A percentile compares a stretch with the other conserved stretches of the same genome.
These are phyloP conservation scores for Amborella trichopoda DNA, from an alignment of 164 flowering plant species.

Conservation along the genomic window DNA sequence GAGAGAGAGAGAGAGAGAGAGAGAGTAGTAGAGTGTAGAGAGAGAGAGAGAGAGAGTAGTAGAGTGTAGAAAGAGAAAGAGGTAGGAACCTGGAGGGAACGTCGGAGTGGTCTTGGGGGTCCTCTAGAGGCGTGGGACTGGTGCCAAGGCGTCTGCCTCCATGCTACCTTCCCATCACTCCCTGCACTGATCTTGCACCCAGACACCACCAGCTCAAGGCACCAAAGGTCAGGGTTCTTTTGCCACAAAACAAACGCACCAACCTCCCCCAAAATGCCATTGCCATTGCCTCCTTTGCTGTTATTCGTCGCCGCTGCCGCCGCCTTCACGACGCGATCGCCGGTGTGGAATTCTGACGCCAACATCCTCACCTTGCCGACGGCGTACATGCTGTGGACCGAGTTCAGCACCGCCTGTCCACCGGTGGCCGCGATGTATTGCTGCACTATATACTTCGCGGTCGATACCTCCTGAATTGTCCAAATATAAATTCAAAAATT, in stretches of 20 bases:
- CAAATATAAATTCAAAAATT: too few relatives aligned
- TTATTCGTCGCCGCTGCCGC: background rate
- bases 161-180: conserved; percentile 8
- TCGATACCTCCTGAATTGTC: conserved; percentile 7
- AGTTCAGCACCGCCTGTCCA: conserved; percentile 2
- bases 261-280: background rate
- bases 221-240: conserved; percentile 10
- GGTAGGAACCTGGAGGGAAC: conserved; percentile 9
- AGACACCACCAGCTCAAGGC: conserved; percentile 4
- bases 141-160: conserved; percentile 9
- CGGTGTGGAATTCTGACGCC: conserved; percentile 4
- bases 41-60: too few relatives aligned
- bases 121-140: conserved; percentile 7
- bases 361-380: conserved; percentile 10
- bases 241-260: conserved; percentile 8
- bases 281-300: background rate
- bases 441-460: conserved; percentile 7
- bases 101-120: conserved; percentile 5
- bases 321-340: background rate
- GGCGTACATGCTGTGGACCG: conserved; percentile 6
- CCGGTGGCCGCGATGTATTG: conserved; percentile 9
- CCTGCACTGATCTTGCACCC: conserved; percentile 8
- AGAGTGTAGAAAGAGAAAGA: too few relatives aligned
- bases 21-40: too few relatives aligned
- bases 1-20: too few relatives aligned